Percentiles rank a stretch among this genome's conserved stretches.
phyloP scores from a whole-genome alignment of 139 green algal genomes.

The Yamagishiella unicocca region DNA sequence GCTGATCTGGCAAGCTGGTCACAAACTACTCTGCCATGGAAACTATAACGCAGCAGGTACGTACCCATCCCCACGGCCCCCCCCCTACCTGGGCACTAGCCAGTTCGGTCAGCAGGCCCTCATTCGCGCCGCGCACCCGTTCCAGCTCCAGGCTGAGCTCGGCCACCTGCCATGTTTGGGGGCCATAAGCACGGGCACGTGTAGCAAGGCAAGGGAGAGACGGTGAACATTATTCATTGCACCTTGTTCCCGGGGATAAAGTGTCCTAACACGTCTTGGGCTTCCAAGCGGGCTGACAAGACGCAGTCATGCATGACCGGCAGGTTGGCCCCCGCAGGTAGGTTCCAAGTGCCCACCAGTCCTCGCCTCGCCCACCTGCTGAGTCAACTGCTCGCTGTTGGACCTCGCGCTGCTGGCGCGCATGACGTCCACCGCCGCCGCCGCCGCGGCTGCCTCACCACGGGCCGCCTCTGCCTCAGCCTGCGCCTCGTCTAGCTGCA shows the following conservation, averaged over 20 bases:
- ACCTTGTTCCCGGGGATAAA: too few species aligned
- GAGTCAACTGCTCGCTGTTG: not conserved
- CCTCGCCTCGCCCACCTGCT: not conserved
- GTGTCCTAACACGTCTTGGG: too few species aligned
- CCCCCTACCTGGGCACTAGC: constrained; percentile 22
- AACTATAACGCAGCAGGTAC: too few species aligned
- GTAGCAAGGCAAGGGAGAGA: too few species aligned
- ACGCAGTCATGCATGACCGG: not conserved
- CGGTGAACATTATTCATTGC: too few species aligned
- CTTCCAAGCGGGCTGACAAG: too few species aligned
- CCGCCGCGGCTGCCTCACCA: not conserved
- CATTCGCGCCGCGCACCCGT: not conserved
- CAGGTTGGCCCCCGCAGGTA: too few species aligned
- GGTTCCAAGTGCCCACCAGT: too few species aligned
- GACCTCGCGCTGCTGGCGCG: not conserved
- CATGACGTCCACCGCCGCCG: not conserved
- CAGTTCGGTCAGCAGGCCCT: constrained; percentile 47
- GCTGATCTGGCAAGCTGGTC: too few species aligned
- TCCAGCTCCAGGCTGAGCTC: constrained; percentile 20
- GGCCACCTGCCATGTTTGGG: not conserved
- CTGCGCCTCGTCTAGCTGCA: not conserved
- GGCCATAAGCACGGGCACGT: too few species aligned
- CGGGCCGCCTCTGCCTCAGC: not conserved
- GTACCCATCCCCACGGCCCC: too few species aligned
- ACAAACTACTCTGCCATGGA: too few species aligned